Percentiles rank a stretch among this genome's conserved stretches.
Evolutionary conservation across 2,329 filamentous ascomycete genomes (phyloP).

Genomic region (Pseudogymnoascus sp.): DNA sequence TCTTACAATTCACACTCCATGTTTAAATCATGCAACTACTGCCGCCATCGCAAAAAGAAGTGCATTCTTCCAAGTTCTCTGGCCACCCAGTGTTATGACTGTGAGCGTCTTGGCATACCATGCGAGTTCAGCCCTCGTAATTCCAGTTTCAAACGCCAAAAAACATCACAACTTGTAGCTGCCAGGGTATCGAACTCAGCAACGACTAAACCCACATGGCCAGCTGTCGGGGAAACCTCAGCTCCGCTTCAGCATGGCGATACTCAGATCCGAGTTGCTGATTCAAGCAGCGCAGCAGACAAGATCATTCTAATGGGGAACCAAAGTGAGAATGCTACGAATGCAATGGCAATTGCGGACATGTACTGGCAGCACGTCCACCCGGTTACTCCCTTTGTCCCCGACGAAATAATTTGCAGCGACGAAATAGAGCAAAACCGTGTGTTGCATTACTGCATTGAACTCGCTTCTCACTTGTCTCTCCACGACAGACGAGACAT

Average conservation of each 20-base stretch:
- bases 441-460: neutral
- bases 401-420: neutral
- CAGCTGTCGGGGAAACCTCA: neutral
- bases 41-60: neutral
- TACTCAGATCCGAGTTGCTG: neutral
- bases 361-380: neutral
- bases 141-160: neutral
- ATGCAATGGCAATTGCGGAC: neutral
- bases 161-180: neutral
- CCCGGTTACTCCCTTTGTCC: neutral
- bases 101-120: neutral
- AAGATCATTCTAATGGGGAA: neutral
- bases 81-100: neutral
- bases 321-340: neutral
- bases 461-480: neutral
- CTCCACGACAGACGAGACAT: neutral
- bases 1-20: neutral
- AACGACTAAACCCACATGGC: neutral
- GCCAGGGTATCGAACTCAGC: neutral
- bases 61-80: neutral
- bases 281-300: neutral
- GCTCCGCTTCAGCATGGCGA: neutral
- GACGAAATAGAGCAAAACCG: neutral
- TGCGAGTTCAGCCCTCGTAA: neutral
- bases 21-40: neutral